Conservation (phyloP, 306 rosid species). For the Glycine soja region DNA sequence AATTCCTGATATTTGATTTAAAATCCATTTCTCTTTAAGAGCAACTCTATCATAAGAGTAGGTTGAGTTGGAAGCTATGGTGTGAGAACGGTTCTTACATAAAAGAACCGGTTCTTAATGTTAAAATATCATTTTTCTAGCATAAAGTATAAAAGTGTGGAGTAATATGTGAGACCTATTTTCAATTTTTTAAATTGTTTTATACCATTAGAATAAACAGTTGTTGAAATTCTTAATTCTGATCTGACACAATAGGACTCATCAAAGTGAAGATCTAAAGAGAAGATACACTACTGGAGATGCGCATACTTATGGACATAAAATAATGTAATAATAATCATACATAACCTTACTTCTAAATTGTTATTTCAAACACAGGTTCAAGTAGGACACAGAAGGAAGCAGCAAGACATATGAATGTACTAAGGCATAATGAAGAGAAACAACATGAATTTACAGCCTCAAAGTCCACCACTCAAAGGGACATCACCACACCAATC, state of each 20-base stretch:
- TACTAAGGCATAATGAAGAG: slow-evolving; percentile 40
- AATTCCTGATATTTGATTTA: not conserved
- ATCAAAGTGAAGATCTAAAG: not conserved
- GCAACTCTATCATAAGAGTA: not conserved
- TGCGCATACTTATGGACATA: slow-evolving; percentile 31
- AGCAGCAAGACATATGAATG: slow-evolving; percentile 40
- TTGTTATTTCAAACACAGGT: slow-evolving; percentile 56
- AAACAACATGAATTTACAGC: slow-evolving; percentile 40
- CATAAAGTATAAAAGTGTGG: not conserved
- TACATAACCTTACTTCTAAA: slow-evolving; percentile 18
- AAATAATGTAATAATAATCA: slow-evolving; percentile 3
- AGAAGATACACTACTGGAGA: not conserved
- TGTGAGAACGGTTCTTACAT: not conserved
- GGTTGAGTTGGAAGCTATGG: not conserved
- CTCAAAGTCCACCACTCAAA: slow-evolving; percentile 50
- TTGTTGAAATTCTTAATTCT: not conserved
- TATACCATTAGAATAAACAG: not conserved
- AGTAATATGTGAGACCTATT: not conserved
- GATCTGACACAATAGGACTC: not conserved
- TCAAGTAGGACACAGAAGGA: slow-evolving; percentile 47
- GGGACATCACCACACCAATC: slow-evolving; percentile 81
- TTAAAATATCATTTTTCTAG: too few relatives aligned
- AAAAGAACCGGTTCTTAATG: too few relatives aligned
- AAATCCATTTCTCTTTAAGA: not conserved
- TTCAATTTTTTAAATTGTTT: not conserved